These are phyloP conservation scores for Tulasnella sp. DNA, from an alignment of 768 basidiomycete genomes.

Conservation along the genomic window DNA sequence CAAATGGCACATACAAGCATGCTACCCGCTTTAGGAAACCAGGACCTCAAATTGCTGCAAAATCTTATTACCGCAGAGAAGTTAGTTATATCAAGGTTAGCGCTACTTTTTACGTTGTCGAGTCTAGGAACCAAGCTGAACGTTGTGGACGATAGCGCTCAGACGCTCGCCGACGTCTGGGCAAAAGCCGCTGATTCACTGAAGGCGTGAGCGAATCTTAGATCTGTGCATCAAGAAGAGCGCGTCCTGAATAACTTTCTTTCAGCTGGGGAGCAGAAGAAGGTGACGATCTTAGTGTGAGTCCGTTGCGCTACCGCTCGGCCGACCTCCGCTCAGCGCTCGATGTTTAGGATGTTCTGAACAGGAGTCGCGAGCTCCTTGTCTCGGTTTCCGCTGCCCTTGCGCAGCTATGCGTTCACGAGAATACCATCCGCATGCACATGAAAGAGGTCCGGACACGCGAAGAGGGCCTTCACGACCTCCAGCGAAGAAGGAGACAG, in stretches of 20 bases:
- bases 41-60: constrained; percentile 75
- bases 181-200: constrained; percentile 69
- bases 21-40: constrained; percentile 64
- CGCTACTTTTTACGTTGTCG: constrained; percentile 25
- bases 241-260: neutral
- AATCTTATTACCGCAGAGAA: constrained; percentile 90
- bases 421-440: constrained; percentile 61
- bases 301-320: constrained; percentile 24
- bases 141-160: constrained; percentile 46
- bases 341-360: constrained; percentile 66
- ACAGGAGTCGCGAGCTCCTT: constrained; percentile 66
- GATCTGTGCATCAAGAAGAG: no score
- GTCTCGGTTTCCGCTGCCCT: constrained; percentile 64
- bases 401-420: constrained; percentile 64
- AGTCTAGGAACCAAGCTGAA: neutral
- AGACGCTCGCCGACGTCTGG: constrained; percentile 62
- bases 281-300: constrained; percentile 75
- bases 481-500: constrained; percentile 64
- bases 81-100: constrained; percentile 67
- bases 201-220: constrained; percentile 41
- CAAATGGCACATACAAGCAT: constrained; percentile 87
- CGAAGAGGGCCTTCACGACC: constrained; percentile 77
- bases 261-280: constrained; percentile 62
- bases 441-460: constrained; percentile 79
- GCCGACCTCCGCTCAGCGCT: neutral